Conservation (phyloP, 139 green algal genomes). For the Micractinium conductrix region DNA sequence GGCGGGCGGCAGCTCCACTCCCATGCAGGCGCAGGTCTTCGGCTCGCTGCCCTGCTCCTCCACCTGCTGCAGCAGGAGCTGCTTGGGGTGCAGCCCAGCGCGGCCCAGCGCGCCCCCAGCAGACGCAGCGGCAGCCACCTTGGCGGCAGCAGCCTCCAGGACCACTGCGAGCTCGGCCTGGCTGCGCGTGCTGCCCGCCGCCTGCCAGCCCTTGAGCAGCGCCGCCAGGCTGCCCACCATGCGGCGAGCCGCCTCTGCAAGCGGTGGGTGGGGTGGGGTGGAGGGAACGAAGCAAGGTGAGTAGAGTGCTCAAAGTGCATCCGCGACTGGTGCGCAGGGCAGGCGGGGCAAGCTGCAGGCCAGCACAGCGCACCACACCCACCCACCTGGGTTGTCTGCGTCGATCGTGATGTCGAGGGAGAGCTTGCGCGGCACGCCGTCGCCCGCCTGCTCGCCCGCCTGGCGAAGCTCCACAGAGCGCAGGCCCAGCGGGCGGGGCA, state of each 20-base stretch:
- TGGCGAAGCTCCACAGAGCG: too few species aligned
- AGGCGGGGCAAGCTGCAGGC: too few species aligned
- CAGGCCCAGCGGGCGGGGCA: too few species aligned
- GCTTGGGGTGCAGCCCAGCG: conserved; percentile 12
- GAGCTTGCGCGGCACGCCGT: background rate
- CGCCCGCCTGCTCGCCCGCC: background rate
- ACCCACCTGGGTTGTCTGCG: conserved; percentile 9
- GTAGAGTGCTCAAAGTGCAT: too few species aligned
- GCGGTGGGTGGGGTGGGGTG: background rate
- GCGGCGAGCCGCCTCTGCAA: conserved; percentile 22
- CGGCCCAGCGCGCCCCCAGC: background rate
- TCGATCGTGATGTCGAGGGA: conserved; percentile 24
- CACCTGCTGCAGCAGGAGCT: conserved; percentile 19
- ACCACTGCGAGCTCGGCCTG: conserved; percentile 19
- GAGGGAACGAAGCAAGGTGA: background rate
- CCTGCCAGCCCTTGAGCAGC: conserved; percentile 22
- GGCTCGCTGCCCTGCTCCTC: conserved; percentile 17
- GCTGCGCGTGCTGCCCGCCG: background rate
- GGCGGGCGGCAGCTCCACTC: background rate
- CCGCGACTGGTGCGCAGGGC: too few species aligned
- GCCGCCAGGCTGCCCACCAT: conserved; percentile 11
- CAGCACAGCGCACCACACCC: background rate
- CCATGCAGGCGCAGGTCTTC: conserved; percentile 16
- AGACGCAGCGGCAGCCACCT: background rate
- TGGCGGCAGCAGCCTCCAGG: background rate